Base-by-base conservation (phyloP, 352 stramenopile species). In the Phytophthora ramorum region DNA sequence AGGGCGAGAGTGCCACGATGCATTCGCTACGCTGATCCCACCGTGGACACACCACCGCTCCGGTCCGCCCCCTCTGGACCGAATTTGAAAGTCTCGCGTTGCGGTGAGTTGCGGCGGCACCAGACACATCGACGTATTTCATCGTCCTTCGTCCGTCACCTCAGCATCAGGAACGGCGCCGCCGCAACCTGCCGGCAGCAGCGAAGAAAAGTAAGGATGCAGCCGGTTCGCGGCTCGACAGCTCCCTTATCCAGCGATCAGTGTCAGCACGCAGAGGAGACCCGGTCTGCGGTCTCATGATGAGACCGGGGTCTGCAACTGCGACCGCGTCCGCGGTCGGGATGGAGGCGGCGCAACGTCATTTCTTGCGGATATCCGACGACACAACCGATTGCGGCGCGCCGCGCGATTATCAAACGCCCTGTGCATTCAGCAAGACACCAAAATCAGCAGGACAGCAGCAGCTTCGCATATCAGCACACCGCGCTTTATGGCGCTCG, bases 51-150 rank as follows among this genome's bases (percentile, higher is more conserved):
- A 28, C n/a, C n/a, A n/a, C 7, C 38, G 20, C 45, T 58, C n/a
- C 34, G 61, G 44, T 69, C 52, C 61, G 34, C 59, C 50, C 60
- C 20, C 22, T 24, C 22, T 32, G 8, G 20, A 2, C 35, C 22
- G 17, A 32, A 43, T 30, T 40, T 48, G 40, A 40, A 58, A 32
- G 28, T 60, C 19, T 48, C 41, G 41, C 17, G 41, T 17, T 5
- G 17, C 52, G 26, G 17, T 20, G 14, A 12, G 26, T 32, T 6
- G 26, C 26, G 24, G 44, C 10, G 16, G 48, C 37, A 43, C 16
- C 44, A 63, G 46, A 61, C 59, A 57, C 52, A 59, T 72, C 30
- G 58, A 22, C 44, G 34, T 63, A 59, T 64, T 60, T 26, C 44
- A 63, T 62, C 22, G 22, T 24, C 28, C 32, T 51, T 58, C 40